Evolutionary conservation across 805 yeast species (phyloP).

Genomic region (Saccharomycopsis sp.): DNA sequence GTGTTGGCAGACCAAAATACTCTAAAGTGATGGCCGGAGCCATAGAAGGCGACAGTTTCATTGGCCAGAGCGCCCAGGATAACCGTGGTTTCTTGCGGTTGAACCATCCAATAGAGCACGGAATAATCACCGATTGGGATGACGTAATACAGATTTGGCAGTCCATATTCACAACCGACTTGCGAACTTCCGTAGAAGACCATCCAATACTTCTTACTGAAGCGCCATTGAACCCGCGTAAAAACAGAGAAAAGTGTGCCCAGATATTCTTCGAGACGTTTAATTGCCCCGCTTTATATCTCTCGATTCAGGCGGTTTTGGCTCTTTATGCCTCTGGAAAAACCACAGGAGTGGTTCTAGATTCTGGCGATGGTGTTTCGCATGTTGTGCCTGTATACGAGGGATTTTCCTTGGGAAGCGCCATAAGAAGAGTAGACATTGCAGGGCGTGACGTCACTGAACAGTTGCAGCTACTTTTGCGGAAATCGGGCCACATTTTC

Average conservation of each 20-base stretch:
- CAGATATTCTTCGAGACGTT: conserved; percentile 67
- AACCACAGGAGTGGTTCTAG: conserved; percentile 85
- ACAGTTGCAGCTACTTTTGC: conserved; percentile 58
- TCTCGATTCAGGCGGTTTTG: conserved; percentile 70
- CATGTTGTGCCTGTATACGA: conserved; percentile 86
- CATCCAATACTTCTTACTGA: conserved; percentile 88
- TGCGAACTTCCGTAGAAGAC: conserved; percentile 59
- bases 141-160: conserved; percentile 83
- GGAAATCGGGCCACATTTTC: conserved; percentile 59
- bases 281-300: conserved; percentile 68
- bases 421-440: conserved; percentile 66
- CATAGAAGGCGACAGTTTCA: conserved; percentile 55
- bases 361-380: conserved; percentile 90
- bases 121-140: conserved; percentile 74
- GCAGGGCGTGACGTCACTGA: conserved; percentile 87
- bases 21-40: conserved; percentile 75
- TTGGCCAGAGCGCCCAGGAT: conserved; percentile 72
- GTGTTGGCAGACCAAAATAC: conserved; percentile 79
- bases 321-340: conserved; percentile 83
- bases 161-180: conserved; percentile 50
- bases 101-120: conserved; percentile 71
- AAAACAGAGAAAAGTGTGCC: conserved; percentile 53
- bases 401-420: conserved; percentile 73
- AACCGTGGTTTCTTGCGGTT: conserved; percentile 71
- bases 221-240: conserved; percentile 72